A percentile compares a stretch with the other conserved stretches of the same genome.
phyloP scores from a whole-genome alignment of 768 basidiomycete genomes.

The Tephrocybe sp. region DNA sequence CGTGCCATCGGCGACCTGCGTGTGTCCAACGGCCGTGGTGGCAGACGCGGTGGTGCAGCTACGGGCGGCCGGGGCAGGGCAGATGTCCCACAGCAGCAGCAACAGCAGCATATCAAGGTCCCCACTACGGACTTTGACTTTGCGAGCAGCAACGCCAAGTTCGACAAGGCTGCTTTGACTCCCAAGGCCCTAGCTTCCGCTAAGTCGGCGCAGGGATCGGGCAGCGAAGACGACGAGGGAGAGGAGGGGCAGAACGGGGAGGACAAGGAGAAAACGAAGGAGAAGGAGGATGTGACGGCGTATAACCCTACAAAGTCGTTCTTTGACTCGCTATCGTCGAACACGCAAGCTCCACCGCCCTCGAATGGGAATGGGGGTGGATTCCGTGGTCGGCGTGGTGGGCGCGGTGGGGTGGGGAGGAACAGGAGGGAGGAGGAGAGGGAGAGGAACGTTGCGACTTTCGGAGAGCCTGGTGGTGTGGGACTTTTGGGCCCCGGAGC shows the following conservation, averaged over 20 bases:
- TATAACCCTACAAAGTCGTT: conserved; percentile 81
- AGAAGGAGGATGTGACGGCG: conserved; percentile 40
- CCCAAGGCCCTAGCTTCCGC: conserved; percentile 22
- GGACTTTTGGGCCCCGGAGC: conserved; percentile 77
- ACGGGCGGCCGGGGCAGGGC: conserved; percentile 15
- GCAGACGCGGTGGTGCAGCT: conserved; percentile 23
- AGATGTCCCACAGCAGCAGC: conserved; percentile 2
- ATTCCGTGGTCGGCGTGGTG: conserved; percentile 38
- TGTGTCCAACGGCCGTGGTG: conserved; percentile 25
- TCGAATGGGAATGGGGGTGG: conserved; percentile 22
- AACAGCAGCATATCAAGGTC: conserved; percentile 50
- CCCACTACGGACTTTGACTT: conserved; percentile 85
- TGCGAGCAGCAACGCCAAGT: conserved; percentile 70
- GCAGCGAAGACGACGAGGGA: conserved; percentile 26
- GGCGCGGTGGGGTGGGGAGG: conserved; percentile 51
- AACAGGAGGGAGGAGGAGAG: conserved; percentile 63
- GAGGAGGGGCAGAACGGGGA: conserved; percentile 24
- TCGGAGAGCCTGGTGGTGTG: conserved; percentile 82
- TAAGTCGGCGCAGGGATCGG: conserved; percentile 18
- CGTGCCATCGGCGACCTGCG: conserved; percentile 54
- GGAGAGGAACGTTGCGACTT: conserved; percentile 83
- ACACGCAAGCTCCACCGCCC: conserved; percentile 14
- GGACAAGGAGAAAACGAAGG: conserved; percentile 33
- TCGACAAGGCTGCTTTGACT: conserved; percentile 68
- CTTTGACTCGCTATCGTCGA: conserved; percentile 66